phyloP scores from a whole-genome alignment of 306 rosid species.

The Ochetophila trinervis region DNA sequence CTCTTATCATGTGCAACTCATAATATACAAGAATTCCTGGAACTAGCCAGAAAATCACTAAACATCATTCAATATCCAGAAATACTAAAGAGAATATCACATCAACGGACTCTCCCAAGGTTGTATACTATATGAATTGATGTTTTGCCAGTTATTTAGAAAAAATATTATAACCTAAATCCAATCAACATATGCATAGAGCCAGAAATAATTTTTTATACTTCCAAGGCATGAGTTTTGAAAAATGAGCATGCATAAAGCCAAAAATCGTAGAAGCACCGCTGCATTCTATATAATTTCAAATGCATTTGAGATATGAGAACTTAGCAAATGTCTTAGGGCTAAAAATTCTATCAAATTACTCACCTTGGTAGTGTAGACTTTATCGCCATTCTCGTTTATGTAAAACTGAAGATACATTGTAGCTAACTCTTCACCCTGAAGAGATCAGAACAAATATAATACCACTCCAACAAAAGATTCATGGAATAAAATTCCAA shows the following conservation, averaged over 20 bases:
- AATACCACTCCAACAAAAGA: no score
- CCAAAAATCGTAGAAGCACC: background rate
- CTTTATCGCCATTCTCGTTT: constrained; percentile 77
- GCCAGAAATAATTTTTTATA: background rate
- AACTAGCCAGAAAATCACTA: background rate
- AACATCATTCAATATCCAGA: background rate
- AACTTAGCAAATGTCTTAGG: no score
- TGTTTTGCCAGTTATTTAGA: no score
- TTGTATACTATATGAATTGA: no score
- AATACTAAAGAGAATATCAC: no score
- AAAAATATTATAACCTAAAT: background rate
- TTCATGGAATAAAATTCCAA: no score
- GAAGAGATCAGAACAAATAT: background rate
- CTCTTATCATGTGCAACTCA: no score
- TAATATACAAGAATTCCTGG: no score
- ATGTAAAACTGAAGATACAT: constrained; percentile 88
- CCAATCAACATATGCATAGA: background rate
- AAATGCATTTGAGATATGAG: no score
- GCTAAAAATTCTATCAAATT: no score
- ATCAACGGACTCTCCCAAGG: no score
- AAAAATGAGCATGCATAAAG: background rate
- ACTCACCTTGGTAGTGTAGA: constrained; percentile 74
- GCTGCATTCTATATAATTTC: no score
- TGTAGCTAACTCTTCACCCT: background rate
- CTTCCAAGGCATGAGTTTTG: background rate